A percentile compares a stretch with the other conserved stretches of the same genome.
Evolutionary conservation across 2,329 filamentous ascomycete species (phyloP).

Genomic region (Blastomyces parvus): DNA sequence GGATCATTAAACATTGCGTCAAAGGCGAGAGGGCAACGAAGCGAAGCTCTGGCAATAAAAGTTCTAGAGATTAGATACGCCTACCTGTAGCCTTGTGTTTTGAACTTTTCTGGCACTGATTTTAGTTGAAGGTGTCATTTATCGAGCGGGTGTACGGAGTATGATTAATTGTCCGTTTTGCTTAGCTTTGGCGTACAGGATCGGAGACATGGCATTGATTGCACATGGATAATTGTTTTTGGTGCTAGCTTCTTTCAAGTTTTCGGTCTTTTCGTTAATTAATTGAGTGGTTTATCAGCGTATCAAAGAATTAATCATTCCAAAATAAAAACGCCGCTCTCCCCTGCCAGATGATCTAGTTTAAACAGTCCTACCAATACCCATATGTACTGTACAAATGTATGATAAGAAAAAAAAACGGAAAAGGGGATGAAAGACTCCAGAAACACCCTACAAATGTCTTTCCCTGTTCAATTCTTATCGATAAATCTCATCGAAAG

Average conservation of each 20-base stretch:
- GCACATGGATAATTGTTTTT: not conserved
- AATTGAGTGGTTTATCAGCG: not conserved
- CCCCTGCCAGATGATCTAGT: not conserved
- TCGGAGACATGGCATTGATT: not conserved
- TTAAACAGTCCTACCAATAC: not conserved
- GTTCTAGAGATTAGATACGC: slow-evolving; percentile 3
- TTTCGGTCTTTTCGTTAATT: not conserved
- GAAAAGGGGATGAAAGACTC: not conserved
- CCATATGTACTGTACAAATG: not conserved
- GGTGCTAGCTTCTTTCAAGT: not conserved
- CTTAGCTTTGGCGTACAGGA: slow-evolving; percentile 3
- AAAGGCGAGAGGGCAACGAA: slow-evolving; percentile 40
- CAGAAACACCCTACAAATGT: not conserved
- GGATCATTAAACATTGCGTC: slow-evolving; percentile 92
- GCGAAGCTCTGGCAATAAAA: slow-evolving; percentile 32
- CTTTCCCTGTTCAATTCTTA: slow-evolving; percentile 20
- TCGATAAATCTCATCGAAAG: slow-evolving; percentile 94
- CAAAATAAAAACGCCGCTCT: not conserved
- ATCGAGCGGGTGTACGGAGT: not conserved
- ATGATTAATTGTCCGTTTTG: slow-evolving; percentile 1
- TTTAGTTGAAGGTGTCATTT: not conserved
- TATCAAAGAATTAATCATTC: not conserved
- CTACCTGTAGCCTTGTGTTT: not conserved
- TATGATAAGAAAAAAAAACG: not conserved
- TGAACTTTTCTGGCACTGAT: not conserved